A percentile compares a stretch with the other conserved stretches of the same genome.
These are phyloP conservation scores for Plasmodium ovale DNA, from an alignment of 169 alveolate genomes.

Conservation along the genomic window DNA sequence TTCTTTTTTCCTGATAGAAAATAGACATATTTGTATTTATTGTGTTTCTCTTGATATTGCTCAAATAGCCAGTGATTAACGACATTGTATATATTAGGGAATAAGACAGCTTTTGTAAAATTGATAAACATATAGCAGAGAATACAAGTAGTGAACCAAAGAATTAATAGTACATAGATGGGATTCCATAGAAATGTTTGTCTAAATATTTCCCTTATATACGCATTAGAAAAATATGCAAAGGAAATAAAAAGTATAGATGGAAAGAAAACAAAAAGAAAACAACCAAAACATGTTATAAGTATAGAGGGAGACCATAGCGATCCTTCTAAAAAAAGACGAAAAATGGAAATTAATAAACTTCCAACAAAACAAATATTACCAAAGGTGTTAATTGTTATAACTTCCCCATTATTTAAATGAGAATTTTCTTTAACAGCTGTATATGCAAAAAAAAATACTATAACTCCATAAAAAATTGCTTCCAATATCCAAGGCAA, in stretches of 20 bases:
- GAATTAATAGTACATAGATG: conserved; percentile 77
- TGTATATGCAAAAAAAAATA: conserved; percentile 62
- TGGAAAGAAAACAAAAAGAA: conserved; percentile 76
- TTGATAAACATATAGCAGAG: conserved; percentile 70
- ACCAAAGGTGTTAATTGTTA: conserved; percentile 81
- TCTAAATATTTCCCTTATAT: conserved; percentile 77
- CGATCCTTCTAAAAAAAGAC: conserved; percentile 79
- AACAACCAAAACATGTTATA: conserved; percentile 54
- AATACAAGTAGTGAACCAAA: conserved; percentile 81
- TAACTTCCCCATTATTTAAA: conserved; percentile 72
- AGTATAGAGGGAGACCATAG: conserved; percentile 78
- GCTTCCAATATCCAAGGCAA: conserved; percentile 68
- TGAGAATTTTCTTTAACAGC: conserved; percentile 75
- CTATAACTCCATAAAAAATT: conserved; percentile 59
- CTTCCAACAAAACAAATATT: conserved; percentile 78
- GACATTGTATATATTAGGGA: conserved; percentile 78
- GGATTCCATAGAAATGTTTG: conserved; percentile 81
- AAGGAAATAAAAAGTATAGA: conserved; percentile 74
- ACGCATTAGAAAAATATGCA: conserved; percentile 76
- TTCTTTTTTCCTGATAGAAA: conserved; percentile 25
- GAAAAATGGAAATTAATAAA: conserved; percentile 80
- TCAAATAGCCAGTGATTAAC: conserved; percentile 79
- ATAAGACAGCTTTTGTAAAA: conserved; percentile 77
- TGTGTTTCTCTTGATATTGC: conserved; percentile 71
- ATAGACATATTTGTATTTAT: conserved; percentile 24